Evolutionary conservation across 2,329 filamentous ascomycete species (phyloP).

Genomic region (Colletotrichum melonis): DNA sequence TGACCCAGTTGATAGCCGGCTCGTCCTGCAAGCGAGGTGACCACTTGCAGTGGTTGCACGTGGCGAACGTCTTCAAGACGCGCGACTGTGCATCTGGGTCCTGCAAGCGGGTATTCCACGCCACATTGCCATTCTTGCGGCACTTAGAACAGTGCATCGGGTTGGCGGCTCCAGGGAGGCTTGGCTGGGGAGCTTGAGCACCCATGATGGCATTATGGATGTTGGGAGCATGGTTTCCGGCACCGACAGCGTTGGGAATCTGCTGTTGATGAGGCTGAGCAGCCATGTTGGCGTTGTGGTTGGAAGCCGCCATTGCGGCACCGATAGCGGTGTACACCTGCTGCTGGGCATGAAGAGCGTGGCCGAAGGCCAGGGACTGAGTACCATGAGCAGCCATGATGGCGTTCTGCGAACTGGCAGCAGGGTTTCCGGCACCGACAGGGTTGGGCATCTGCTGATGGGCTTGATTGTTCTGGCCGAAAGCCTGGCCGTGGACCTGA

Average conservation of each 20-base stretch:
- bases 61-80: background rate
- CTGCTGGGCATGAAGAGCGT: too few species aligned
- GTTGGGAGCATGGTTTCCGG: background rate
- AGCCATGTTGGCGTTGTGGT: too few species aligned
- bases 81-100: background rate
- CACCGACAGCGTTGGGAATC: too few species aligned
- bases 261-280: too few species aligned
- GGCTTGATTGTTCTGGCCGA: too few species aligned
- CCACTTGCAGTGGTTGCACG: conserved; percentile 11
- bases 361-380: too few species aligned
- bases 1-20: background rate
- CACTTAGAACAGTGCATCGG: background rate
- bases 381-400: background rate
- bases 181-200: background rate
- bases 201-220: background rate
- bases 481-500: too few species aligned
- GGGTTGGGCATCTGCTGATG: too few species aligned
- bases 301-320: too few species aligned
- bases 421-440: too few species aligned
- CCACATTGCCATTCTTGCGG: background rate
- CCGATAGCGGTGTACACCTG: too few species aligned
- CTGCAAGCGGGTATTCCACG: background rate
- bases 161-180: too few species aligned
- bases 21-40: background rate
- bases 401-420: background rate